These are phyloP conservation scores for Talaromyces thailandensis DNA, from an alignment of 495 filamentous ascomycete genomes.

Conservation along the genomic window DNA sequence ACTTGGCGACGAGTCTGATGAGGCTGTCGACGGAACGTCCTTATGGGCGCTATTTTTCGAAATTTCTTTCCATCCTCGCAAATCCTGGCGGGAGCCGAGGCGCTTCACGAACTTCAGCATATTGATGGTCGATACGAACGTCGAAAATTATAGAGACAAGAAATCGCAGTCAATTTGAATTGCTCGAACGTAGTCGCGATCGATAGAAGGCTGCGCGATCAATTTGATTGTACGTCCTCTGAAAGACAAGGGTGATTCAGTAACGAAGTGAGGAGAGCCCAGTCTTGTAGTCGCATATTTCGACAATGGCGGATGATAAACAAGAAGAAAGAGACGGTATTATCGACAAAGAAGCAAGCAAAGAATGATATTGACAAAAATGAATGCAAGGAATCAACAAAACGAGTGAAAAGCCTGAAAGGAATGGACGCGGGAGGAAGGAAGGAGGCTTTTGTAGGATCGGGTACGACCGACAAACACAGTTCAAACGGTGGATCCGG, in stretches of 20 bases:
- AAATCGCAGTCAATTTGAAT: background rate
- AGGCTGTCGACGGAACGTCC: background rate
- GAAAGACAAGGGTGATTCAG: background rate
- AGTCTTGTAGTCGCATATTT: background rate
- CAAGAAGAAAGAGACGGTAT: background rate
- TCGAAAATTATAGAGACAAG: background rate
- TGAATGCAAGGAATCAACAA: background rate
- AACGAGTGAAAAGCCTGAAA: background rate
- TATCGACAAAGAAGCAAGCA: background rate
- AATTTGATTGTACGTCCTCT: background rate
- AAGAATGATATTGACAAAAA: background rate
- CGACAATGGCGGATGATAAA: background rate
- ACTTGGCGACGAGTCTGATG: background rate
- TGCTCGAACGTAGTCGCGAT: background rate
- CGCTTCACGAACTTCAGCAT: background rate
- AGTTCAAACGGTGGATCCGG: background rate
- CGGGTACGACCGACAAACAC: background rate
- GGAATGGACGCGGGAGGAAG: background rate
- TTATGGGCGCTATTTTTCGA: background rate
- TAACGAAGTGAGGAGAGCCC: background rate
- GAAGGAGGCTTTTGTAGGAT: background rate
- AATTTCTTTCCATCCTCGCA: background rate
- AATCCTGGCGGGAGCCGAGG: background rate
- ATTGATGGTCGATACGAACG: background rate
- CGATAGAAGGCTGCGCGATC: background rate